Conservation (phyloP, 1,284 basidiomycete genomes). For the Psilocybe mexicana region DNA sequence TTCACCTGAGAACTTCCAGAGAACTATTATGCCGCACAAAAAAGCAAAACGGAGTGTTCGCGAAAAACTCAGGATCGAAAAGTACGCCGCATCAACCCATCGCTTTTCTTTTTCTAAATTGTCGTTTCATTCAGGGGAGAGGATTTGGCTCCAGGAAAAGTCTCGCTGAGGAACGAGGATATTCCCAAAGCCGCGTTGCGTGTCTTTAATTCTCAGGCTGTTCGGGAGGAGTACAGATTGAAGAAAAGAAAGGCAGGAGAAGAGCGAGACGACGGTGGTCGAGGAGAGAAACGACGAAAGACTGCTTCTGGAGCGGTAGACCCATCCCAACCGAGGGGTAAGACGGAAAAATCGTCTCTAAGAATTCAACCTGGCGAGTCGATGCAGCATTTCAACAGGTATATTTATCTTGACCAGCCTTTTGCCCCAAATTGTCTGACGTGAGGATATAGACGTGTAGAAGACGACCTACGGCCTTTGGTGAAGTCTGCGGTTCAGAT, state of each 20-base stretch:
- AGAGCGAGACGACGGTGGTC: constrained; percentile 33
- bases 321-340: constrained; percentile 17
- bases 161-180: constrained; percentile 47
- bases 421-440: background rate
- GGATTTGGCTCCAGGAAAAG: constrained; percentile 47
- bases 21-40: constrained; percentile 61
- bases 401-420: constrained; percentile 24
- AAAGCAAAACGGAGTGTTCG: constrained; percentile 53
- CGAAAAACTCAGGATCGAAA: constrained; percentile 34
- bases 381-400: constrained; percentile 74
- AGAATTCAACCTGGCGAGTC: constrained; percentile 68
- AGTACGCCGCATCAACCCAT: constrained; percentile 17
- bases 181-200: constrained; percentile 69
- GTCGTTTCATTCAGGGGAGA: constrained; percentile 39
- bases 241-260: constrained; percentile 46
- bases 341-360: constrained; percentile 32
- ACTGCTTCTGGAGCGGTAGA: constrained; percentile 21
- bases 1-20: background rate
- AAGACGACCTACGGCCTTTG: constrained; percentile 63
- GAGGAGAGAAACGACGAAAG: constrained; percentile 38
- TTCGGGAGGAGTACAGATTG: constrained; percentile 53
- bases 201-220: constrained; percentile 59
- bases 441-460: constrained; percentile 57
- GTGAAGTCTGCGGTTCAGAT: constrained; percentile 61
- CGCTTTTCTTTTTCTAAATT: background rate